Evolutionary conservation across 1,139 yeast species (phyloP).

Genomic region (Saccharomyces pastorianus): DNA sequence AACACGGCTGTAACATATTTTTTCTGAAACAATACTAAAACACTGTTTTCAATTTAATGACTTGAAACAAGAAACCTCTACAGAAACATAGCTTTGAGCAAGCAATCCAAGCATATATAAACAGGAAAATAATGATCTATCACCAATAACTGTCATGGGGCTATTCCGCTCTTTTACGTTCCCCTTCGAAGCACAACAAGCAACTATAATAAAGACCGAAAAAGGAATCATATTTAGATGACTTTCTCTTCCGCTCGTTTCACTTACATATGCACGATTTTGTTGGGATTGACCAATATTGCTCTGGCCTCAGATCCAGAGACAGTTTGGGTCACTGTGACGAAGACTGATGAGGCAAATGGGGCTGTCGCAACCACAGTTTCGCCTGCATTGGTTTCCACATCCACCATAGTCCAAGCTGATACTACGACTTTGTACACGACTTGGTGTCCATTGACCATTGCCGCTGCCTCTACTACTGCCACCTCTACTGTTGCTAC

Average conservation of each 20-base stretch:
- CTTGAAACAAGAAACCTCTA: not conserved
- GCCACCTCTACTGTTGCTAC: not conserved
- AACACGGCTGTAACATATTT: not conserved
- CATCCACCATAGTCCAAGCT: not conserved
- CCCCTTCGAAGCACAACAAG: not conserved
- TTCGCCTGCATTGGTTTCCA: not conserved
- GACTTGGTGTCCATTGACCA: not conserved
- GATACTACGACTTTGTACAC: not conserved
- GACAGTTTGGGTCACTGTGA: not conserved
- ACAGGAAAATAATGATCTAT: not conserved
- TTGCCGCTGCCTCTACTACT: not conserved
- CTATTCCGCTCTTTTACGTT: not conserved
- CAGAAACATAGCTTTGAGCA: not conserved
- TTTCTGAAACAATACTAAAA: not conserved
- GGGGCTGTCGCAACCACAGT: not conserved
- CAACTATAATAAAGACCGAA: not conserved
- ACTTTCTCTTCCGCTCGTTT: not conserved
- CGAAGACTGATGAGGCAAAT: conserved; percentile 43
- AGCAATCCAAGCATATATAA: not conserved
- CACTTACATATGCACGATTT: not conserved
- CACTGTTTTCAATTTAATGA: not conserved
- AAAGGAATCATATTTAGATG: not conserved
- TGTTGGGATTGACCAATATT: not conserved
- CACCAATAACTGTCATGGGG: not conserved
- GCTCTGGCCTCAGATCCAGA: not conserved